Evolutionary conservation across 73 alveolate species (phyloP).

Genomic region (Paramecium sexaurelia): DNA sequence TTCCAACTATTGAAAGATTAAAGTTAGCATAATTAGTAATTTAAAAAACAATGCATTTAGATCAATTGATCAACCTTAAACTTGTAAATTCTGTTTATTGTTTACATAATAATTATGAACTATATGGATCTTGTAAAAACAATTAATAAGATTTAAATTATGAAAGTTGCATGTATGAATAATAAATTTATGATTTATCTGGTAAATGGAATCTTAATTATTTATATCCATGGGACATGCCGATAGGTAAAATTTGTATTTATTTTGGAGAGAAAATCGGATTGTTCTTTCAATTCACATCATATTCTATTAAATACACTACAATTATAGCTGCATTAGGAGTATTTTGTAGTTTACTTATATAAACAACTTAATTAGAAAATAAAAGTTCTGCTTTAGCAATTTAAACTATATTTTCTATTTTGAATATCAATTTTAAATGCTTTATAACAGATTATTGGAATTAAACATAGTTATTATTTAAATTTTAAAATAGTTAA

Average conservation of each 20-base stretch:
- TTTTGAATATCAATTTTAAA: not conserved
- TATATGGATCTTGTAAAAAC: not conserved
- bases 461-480: not conserved
- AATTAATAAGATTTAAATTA: not conserved
- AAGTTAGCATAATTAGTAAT: constrained; percentile 1
- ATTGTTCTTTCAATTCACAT: constrained; percentile 21
- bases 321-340: constrained; percentile 21
- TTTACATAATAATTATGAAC: constrained; percentile 28
- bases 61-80: not conserved
- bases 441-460: not conserved
- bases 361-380: not conserved
- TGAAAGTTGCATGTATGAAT: not conserved
- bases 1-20: not conserved
- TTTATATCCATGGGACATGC: constrained; percentile 25
- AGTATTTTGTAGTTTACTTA: not conserved
- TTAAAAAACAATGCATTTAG: not conserved
- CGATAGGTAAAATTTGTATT: constrained; percentile 43
- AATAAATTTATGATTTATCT: not conserved
- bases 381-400: not conserved
- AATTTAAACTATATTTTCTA: not conserved
- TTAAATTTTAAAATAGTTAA: not conserved
- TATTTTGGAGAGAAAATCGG: constrained; percentile 69
- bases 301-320: not conserved
- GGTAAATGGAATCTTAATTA: not conserved
- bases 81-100: not conserved